Percentiles rank a stretch among this genome's conserved stretches.
These are phyloP conservation scores for Penicillium olsonii DNA, from an alignment of 2,329 filamentous ascomycete species.

Conservation along the genomic window DNA sequence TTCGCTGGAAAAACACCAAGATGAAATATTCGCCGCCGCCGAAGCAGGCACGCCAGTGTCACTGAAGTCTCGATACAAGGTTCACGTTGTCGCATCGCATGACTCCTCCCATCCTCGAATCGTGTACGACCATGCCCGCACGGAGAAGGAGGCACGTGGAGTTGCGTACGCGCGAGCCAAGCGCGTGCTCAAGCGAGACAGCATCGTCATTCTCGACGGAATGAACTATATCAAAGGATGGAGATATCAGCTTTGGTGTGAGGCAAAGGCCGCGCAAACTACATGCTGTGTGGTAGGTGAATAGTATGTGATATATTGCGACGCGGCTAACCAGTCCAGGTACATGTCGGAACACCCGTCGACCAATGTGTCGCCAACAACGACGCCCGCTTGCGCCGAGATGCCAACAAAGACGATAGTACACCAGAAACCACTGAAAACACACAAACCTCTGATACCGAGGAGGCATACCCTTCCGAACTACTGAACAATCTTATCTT, in stretches of 20 bases:
- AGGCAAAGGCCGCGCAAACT: conserved; percentile 64
- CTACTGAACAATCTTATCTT: conserved; percentile 66
- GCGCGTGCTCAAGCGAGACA: conserved; percentile 57
- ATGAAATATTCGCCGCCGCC: conserved; percentile 44
- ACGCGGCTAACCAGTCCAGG: conserved; percentile 33
- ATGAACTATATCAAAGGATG: conserved; percentile 71
- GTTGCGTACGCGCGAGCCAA: conserved; percentile 64
- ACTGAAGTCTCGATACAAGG: conserved; percentile 47
- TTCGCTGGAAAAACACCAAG: conserved; percentile 51
- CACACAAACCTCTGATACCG: conserved; percentile 13
- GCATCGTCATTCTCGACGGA: conserved; percentile 64
- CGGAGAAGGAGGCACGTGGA: conserved; percentile 65
- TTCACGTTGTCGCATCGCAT: conserved; percentile 43
- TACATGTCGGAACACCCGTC: conserved; percentile 59
- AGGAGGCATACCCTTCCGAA: conserved; percentile 53
- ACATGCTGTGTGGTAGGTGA: conserved; percentile 61
- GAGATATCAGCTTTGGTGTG: conserved; percentile 67
- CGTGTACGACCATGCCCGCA: conserved; percentile 58
- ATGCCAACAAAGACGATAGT: conserved; percentile 5
- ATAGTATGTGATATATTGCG: neutral
- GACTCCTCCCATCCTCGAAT: conserved; percentile 47
- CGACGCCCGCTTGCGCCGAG: conserved; percentile 35
- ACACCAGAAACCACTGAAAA: neutral
- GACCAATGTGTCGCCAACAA: conserved; percentile 60
- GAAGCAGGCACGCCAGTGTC: conserved; percentile 32